Conservation (phyloP, 768 basidiomycete species). For the Tricholoma flavovirens region DNA sequence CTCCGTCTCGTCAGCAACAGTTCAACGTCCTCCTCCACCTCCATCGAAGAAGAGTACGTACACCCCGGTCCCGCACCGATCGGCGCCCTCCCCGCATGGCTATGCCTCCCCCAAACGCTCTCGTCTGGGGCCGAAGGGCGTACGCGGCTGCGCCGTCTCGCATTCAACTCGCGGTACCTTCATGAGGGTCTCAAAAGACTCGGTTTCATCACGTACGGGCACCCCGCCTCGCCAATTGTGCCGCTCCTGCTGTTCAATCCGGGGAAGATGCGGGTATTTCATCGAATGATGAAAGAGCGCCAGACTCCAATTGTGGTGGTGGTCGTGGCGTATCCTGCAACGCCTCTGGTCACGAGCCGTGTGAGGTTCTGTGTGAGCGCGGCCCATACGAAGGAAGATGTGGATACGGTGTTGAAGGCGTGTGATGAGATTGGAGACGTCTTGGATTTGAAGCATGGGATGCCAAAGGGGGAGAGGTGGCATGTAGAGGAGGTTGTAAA, state of each 20-base stretch:
- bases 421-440: conserved; percentile 90
- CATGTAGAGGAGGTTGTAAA: conserved; percentile 64
- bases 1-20: background rate
- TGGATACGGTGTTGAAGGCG: conserved; percentile 79
- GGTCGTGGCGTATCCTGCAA: conserved; percentile 88
- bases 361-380: conserved; percentile 94
- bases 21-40: conserved; percentile 26
- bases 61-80: conserved; percentile 70
- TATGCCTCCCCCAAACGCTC: conserved; percentile 65
- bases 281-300: conserved; percentile 79
- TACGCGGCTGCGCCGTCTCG: conserved; percentile 77
- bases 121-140: conserved; percentile 82
- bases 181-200: conserved; percentile 80
- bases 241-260: conserved; percentile 90
- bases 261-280: conserved; percentile 91
- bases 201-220: conserved; percentile 95
- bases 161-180: conserved; percentile 95
- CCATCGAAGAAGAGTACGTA: conserved; percentile 29
- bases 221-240: conserved; percentile 87
- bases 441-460: conserved; percentile 83
- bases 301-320: conserved; percentile 82
- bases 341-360: conserved; percentile 80
- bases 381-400: conserved; percentile 94
- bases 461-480: conserved; percentile 59
- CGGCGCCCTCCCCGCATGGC: conserved; percentile 67